These are phyloP conservation scores for Gossypium gossypioides DNA, from an alignment of 441 rosid species.

Conservation along the genomic window DNA sequence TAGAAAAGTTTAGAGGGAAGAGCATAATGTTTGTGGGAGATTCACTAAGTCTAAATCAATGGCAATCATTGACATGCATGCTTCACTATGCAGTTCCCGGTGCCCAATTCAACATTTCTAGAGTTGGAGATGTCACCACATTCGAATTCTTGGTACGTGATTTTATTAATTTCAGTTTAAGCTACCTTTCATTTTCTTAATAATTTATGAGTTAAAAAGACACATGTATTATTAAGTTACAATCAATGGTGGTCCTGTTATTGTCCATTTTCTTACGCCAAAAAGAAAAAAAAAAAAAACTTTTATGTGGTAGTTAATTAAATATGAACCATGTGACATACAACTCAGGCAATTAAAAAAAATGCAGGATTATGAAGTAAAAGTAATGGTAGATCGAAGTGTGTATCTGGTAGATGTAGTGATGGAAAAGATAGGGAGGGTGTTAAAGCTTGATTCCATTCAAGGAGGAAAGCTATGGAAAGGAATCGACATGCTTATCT, in stretches of 20 bases:
- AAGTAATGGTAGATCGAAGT: conserved; percentile 57
- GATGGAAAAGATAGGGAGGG: conserved; percentile 49
- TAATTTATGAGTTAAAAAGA: no score
- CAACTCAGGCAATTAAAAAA: not conserved
- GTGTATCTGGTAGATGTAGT: conserved; percentile 62
- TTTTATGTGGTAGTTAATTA: not conserved
- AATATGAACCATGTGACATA: not conserved
- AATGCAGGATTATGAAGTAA: conserved; percentile 49
- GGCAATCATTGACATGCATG: conserved; percentile 69
- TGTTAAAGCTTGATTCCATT: conserved; percentile 68
- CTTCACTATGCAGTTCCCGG: conserved; percentile 55
- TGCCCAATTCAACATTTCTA: conserved; percentile 32
- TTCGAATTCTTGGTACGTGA: conserved; percentile 40
- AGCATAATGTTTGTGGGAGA: conserved; percentile 80
- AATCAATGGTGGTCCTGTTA: not conserved
- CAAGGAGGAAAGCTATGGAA: conserved; percentile 60
- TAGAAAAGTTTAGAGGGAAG: conserved; percentile 52
- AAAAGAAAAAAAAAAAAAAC: not conserved
- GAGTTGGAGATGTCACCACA: conserved; percentile 41
- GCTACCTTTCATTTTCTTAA: not conserved
- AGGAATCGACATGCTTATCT: conserved; percentile 52
- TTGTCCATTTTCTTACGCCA: not conserved
- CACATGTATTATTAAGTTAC: no score
- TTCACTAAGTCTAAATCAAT: conserved; percentile 69
- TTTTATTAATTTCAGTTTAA: not conserved